A percentile compares a stretch with the other conserved stretches of the same genome.
These are phyloP conservation scores for Tetrapisispora fleetii DNA, from an alignment of 805 yeast species.

Conservation along the genomic window DNA sequence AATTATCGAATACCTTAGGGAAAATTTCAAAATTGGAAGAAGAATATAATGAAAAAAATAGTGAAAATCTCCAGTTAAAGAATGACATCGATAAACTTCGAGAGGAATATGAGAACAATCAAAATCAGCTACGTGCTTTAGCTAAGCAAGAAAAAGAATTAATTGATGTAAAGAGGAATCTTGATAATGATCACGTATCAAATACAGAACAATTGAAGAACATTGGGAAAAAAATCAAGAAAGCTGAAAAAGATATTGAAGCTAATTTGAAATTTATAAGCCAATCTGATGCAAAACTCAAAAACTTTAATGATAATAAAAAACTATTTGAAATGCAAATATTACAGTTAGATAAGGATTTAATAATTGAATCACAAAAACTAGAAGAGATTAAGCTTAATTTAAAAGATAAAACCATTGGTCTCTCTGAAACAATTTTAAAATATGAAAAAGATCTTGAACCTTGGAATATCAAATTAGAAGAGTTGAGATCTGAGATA, in stretches of 20 bases:
- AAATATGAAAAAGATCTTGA: conserved; percentile 53
- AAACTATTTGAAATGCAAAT: conserved; percentile 37
- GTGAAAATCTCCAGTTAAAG: conserved; percentile 33
- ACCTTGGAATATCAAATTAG: conserved; percentile 72
- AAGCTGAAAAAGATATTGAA: conserved; percentile 45
- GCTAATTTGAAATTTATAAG: conserved; percentile 37
- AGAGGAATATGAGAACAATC: conserved; percentile 22
- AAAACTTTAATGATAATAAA: conserved; percentile 37
- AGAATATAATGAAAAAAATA: conserved; percentile 36
- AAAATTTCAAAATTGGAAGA: conserved; percentile 34
- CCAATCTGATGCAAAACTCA: conserved; percentile 39
- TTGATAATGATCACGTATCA: conserved; percentile 53
- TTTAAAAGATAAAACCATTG: conserved; percentile 66
- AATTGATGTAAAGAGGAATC: conserved; percentile 19
- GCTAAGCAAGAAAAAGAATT: conserved; percentile 25
- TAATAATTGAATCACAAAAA: conserved; percentile 44
- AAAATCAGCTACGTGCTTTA: conserved; percentile 16
- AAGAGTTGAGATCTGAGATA: conserved; percentile 51
- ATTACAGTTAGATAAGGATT: conserved; percentile 33
- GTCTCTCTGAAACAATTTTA: conserved; percentile 55
- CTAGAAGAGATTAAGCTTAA: conserved; percentile 55
- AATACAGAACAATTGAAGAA: conserved; percentile 71
- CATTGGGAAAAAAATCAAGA: conserved; percentile 45
- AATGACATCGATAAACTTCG: conserved; percentile 29
- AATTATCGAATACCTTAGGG: conserved; percentile 32